A percentile compares a stretch with the other conserved stretches of the same genome.
These are phyloP conservation scores for Fusarium denticulatum DNA, from an alignment of 2,329 filamentous ascomycete species.

Conservation along the genomic window DNA sequence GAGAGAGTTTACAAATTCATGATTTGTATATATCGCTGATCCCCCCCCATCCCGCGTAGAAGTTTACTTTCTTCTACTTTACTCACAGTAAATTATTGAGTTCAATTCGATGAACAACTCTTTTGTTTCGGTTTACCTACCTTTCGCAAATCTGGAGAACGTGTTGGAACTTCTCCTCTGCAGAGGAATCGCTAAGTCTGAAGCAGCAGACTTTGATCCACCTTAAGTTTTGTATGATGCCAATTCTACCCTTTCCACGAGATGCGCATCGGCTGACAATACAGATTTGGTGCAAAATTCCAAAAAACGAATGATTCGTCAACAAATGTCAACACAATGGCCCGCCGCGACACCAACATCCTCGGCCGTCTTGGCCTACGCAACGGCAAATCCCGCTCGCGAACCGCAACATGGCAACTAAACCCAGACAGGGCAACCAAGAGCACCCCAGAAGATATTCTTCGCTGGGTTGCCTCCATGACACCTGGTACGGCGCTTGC, in stretches of 20 bases:
- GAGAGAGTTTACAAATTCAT: not conserved
- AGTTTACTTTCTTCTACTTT: not conserved
- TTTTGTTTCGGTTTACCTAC: not conserved
- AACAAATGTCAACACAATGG: not conserved
- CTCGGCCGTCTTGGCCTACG: not conserved
- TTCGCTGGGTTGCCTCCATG: not conserved
- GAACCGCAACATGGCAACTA: not conserved
- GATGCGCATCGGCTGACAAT: not conserved
- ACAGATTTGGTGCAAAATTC: too few relatives aligned
- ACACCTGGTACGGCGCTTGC: not conserved
- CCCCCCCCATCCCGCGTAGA: not conserved
- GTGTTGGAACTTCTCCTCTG: not conserved
- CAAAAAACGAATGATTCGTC: not conserved
- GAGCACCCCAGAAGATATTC: not conserved
- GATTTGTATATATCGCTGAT: not conserved
- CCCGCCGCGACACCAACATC: not conserved
- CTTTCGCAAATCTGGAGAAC: slow-evolving; percentile 3
- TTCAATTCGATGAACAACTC: not conserved
- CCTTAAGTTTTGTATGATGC: not conserved
- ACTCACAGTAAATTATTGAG: not conserved
- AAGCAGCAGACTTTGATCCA: slow-evolving; percentile 5
- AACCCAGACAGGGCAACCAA: not conserved
- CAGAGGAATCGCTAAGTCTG: slow-evolving; percentile 2
- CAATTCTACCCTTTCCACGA: rapidly evolving
- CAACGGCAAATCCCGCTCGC: not conserved